Conservation (phyloP, 371 early-diverging fungal species). For the Chytridium lagenaria region DNA sequence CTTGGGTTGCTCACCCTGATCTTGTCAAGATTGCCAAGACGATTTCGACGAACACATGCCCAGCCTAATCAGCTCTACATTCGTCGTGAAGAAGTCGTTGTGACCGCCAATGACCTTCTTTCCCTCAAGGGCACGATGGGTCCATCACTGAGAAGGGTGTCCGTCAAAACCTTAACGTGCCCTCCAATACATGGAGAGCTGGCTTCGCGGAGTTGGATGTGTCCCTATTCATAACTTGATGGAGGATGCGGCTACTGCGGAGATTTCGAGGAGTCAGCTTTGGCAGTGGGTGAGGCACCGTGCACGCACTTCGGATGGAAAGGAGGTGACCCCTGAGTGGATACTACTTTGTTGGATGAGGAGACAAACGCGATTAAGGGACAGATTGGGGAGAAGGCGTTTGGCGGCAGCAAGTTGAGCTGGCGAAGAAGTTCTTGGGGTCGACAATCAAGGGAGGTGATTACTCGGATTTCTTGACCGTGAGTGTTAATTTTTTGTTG, state of each 20-base stretch:
- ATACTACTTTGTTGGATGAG: slow-evolving; percentile 81
- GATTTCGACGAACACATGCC: slow-evolving; percentile 95
- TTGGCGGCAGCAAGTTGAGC: slow-evolving; percentile 68
- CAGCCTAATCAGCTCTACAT: slow-evolving; percentile 93
- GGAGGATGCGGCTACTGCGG: slow-evolving; percentile 98
- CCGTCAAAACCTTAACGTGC: slow-evolving; percentile 91
- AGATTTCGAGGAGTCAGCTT: slow-evolving; percentile 95
- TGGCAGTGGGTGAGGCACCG: slow-evolving; percentile 96
- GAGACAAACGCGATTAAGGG: slow-evolving; percentile 75
- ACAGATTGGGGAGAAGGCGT: slow-evolving; percentile 67
- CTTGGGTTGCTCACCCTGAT: slow-evolving; percentile 98
- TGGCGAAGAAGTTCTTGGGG: slow-evolving; percentile 79
- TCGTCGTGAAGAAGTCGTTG: slow-evolving; percentile 88
- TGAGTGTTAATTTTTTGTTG: slow-evolving; percentile 15
- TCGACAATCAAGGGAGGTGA: slow-evolving; percentile 81
- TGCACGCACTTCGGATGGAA: slow-evolving; percentile 82
- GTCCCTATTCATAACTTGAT: slow-evolving; percentile 96
- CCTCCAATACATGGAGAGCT: slow-evolving; percentile 93
- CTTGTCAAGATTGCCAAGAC: slow-evolving; percentile 85
- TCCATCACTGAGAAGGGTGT: slow-evolving; percentile 88
- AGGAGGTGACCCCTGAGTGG: slow-evolving; percentile 74
- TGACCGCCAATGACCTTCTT: slow-evolving; percentile 82
- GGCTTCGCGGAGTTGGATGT: slow-evolving; percentile 94
- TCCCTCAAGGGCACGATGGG: slow-evolving; percentile 76
- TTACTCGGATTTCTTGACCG: slow-evolving; percentile 92